Percentiles rank a stretch among this genome's conserved stretches.
phyloP scores from a whole-genome alignment of 1,284 basidiomycete genomes.

The Porodaedalea pini region DNA sequence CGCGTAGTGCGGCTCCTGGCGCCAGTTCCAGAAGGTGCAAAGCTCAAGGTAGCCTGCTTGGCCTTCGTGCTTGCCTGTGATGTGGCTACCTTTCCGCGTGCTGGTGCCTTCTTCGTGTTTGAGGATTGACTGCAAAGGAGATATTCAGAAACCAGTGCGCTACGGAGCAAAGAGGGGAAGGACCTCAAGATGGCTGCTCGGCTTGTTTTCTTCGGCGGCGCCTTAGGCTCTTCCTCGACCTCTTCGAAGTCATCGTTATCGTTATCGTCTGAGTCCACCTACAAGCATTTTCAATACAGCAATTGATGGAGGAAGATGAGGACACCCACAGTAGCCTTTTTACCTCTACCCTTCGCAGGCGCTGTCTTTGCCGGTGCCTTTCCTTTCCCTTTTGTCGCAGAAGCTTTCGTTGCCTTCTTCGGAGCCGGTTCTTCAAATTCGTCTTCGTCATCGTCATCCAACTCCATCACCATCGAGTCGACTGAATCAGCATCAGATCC shows the following conservation, averaged over 20 bases:
- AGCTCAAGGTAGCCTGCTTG: constrained; percentile 58
- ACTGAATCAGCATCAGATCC: constrained; percentile 54
- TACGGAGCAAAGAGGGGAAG: constrained; percentile 21
- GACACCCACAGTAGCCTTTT: constrained; percentile 27
- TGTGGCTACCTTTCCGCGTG: constrained; percentile 48
- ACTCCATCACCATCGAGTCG: constrained; percentile 79
- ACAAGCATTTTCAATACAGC: not conserved
- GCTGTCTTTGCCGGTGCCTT: constrained; percentile 21
- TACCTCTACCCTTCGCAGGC: constrained; percentile 27
- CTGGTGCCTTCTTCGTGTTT: constrained; percentile 53
- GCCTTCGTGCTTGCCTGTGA: constrained; percentile 29
- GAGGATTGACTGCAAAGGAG: constrained; percentile 35
- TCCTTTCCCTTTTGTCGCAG: constrained; percentile 19
- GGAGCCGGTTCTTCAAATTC: constrained; percentile 51
- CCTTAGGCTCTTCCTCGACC: constrained; percentile 50
- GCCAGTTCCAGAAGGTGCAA: constrained; percentile 49
- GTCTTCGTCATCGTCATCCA: constrained; percentile 41
- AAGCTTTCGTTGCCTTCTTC: constrained; percentile 39
- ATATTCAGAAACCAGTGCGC: constrained; percentile 5
- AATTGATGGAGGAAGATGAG: constrained; percentile 14
- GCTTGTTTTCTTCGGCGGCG: constrained; percentile 55
- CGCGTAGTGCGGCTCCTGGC: constrained; percentile 42
- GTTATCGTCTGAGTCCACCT: not conserved
- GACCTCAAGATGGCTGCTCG: constrained; percentile 64
- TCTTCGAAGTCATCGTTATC: constrained; percentile 33